A percentile compares a stretch with the other conserved stretches of the same genome.
phyloP scores from a whole-genome alignment of 1,139 yeast species.

The Pichia sp. region DNA sequence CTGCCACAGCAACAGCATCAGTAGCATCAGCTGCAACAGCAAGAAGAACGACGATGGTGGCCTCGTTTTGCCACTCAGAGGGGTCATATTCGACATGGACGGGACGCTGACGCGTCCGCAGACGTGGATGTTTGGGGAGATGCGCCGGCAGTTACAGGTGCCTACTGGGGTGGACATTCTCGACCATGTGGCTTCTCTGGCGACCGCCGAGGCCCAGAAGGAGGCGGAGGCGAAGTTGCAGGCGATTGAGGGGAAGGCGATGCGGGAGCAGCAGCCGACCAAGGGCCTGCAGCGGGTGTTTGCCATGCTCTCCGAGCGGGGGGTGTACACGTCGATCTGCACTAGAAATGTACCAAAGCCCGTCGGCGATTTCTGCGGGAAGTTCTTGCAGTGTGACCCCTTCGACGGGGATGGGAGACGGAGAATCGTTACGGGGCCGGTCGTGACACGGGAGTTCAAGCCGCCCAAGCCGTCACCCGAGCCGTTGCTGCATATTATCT shows the following conservation, averaged over 20 bases:
- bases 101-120: conserved; percentile 65
- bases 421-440: conserved; percentile 32
- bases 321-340: conserved; percentile 49
- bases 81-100: conserved; percentile 65
- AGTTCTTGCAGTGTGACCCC: conserved; percentile 36
- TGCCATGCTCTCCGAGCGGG: conserved; percentile 28
- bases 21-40: neutral
- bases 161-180: conserved; percentile 51
- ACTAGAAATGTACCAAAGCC: conserved; percentile 53
- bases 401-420: conserved; percentile 31
- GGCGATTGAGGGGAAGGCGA: conserved; percentile 50
- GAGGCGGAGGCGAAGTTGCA: conserved; percentile 45
- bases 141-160: conserved; percentile 46
- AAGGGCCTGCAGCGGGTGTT: conserved; percentile 38
- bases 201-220: conserved; percentile 13
- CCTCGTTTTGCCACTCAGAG: conserved; percentile 27
- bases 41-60: neutral
- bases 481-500: conserved; percentile 52
- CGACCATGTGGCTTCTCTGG: conserved; percentile 41
- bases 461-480: conserved; percentile 66
- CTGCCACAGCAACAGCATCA: too few relatives aligned
- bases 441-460: conserved; percentile 54
- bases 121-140: conserved; percentile 61
- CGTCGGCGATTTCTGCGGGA: conserved; percentile 44
- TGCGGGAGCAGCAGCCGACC: conserved; percentile 55